phyloP scores from a whole-genome alignment of 1,284 basidiomycete genomes.

The Moesziomyces globuligerus region DNA sequence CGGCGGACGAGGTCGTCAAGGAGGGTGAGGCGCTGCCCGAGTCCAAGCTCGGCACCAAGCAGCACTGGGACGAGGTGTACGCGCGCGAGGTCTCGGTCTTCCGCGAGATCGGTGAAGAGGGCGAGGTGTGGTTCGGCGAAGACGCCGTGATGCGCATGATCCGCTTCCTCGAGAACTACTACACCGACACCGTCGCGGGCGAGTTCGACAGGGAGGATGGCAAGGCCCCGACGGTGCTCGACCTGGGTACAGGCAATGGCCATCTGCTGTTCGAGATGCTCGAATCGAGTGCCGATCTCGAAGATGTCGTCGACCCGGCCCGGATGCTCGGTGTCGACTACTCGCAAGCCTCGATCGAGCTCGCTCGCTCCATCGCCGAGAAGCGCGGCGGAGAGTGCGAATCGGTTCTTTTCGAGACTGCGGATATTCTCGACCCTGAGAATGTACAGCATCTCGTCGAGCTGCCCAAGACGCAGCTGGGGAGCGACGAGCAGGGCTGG shows the following conservation, averaged over 20 bases:
- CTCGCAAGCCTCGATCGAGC: constrained; percentile 76
- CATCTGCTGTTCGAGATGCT: constrained; percentile 78
- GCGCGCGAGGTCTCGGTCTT: constrained; percentile 78
- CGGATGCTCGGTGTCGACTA: constrained; percentile 82
- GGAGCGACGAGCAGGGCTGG: constrained; percentile 38
- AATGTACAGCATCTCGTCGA: constrained; percentile 12
- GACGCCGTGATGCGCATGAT: constrained; percentile 84
- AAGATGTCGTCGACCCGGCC: constrained; percentile 74
- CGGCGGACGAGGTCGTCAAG: background rate
- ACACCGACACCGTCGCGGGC: constrained; percentile 20
- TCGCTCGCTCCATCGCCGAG: constrained; percentile 56
- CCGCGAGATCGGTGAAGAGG: constrained; percentile 83
- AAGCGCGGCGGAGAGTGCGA: constrained; percentile 47
- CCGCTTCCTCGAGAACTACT: constrained; percentile 41
- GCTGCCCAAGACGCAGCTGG: constrained; percentile 2
- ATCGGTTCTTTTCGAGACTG: constrained; percentile 60
- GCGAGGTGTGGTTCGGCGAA: constrained; percentile 89
- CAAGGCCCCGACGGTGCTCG: constrained; percentile 40
- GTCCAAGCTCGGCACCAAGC: constrained; percentile 78
- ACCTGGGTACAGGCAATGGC: constrained; percentile 85
- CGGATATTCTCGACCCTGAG: constrained; percentile 62
- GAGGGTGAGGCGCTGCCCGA: constrained; percentile 53
- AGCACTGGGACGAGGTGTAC: constrained; percentile 66
- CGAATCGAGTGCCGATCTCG: constrained; percentile 62
- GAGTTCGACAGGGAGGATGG: constrained; percentile 3